Evolutionary conservation across 2,329 filamentous ascomycete species (phyloP), one percentile per base, ranked within the genome.

Genomic region (Fusarium paranaense): DNA sequence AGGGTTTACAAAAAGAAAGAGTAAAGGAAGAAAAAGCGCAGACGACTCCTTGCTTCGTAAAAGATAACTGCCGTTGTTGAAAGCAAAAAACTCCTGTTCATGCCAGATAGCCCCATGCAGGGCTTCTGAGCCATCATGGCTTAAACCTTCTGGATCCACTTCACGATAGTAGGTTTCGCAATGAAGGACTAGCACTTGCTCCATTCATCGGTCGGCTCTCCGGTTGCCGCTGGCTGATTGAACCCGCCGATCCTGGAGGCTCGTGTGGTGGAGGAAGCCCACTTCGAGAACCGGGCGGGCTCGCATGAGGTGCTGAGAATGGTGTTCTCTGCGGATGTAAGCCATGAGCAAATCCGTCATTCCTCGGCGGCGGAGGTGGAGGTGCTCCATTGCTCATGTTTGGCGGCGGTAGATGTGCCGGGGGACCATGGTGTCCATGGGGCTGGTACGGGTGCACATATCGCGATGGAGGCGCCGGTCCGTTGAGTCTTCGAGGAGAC

Each of bases 101-200:
- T 62, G 33, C 32, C 20, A 38, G 25, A 54, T 27, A 54, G 33
- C 37, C 22, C 60, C 27, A 50, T 20, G 18, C 22, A 38, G 27
- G 42, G 32, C 30, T 32, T 45, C 32, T 40, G n/a, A 25, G 10
- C 32, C 30, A 20, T 30, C n/a, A 38, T 33, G 22, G 25, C 61
- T 63, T 32, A 35, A 56, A 9, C 22, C 27, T 57, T 27, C 25
- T 32, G 35, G 25, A 5, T 35, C 16, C 18, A 18, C 27, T 20
- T 84, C 82, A 94, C 57, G 90, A 92, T 63, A 95, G 86, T 58
- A 95, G 82, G 78, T 95, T 95, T 76, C 91, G 90, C 70, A 95
- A 81, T 11, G 93, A 95, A 13, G 93, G 93, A 78, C 91, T 95
- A 18, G 93, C 92, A 78, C 93, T 95, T 5, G 93, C 93, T n/a